These are phyloP conservation scores for Naegleria lovaniensis DNA, from an alignment of 208 protist genomes.

Conservation along the genomic window DNA sequence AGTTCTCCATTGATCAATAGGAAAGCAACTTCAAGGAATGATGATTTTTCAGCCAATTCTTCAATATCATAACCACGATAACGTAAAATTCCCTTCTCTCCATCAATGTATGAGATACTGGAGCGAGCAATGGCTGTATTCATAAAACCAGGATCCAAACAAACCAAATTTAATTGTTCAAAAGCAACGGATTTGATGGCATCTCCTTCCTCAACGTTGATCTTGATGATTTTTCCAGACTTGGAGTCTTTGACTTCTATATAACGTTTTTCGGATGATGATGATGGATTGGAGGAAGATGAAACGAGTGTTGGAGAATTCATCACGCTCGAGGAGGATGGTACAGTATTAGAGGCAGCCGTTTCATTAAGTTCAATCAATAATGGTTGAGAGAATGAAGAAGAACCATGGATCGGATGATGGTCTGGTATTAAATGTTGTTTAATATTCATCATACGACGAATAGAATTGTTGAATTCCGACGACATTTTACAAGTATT, in stretches of 20 bases:
- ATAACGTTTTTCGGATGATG: not conserved
- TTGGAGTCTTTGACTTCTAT: not conserved
- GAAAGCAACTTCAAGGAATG: slow-evolving; percentile 26
- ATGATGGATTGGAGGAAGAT: too few species aligned
- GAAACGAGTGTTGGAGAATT: too few species aligned
- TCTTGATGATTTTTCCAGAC: slow-evolving; percentile 12
- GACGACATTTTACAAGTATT: too few species aligned
- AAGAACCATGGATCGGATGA: too few species aligned
- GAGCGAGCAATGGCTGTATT: slow-evolving; percentile 11
- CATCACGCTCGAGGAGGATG: too few species aligned
- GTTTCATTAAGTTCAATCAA: too few species aligned
- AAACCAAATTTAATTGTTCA: not conserved
- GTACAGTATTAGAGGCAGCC: too few species aligned
- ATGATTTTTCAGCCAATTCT: slow-evolving; percentile 23
- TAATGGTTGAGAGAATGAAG: too few species aligned
- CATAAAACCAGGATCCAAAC: slow-evolving; percentile 23
- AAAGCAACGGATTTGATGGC: not conserved
- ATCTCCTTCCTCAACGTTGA: not conserved
- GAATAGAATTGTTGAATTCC: too few species aligned
- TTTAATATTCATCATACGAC: too few species aligned
- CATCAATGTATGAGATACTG: slow-evolving; percentile 25
- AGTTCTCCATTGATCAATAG: slow-evolving; percentile 28
- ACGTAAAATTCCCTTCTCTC: slow-evolving; percentile 22
- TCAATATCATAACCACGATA: slow-evolving; percentile 30
- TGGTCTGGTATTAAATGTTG: too few species aligned